Evolutionary conservation across 2,329 filamentous ascomycete genomes (phyloP), one percentile per base, ranked within the genome.

Genomic region (Phoma sp.): DNA sequence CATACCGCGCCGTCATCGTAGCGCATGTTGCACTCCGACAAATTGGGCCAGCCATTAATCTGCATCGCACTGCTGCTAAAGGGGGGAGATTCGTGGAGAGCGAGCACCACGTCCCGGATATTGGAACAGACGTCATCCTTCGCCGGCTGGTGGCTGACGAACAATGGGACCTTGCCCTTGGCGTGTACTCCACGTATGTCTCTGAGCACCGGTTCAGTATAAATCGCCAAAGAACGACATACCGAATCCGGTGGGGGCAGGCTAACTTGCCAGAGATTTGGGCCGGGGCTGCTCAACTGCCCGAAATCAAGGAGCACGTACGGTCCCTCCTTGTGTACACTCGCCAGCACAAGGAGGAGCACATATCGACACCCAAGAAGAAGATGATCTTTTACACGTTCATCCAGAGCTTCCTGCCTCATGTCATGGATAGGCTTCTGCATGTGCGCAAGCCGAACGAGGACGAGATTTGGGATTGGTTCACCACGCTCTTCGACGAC

Each of bases 1-100:
- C 81, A 46, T 85, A 83, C 63, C 64, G 74, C 45, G 65, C 73
- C 33, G 74, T 78, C 21, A 75, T 81, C 18, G 71, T 72, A 36
- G 77, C 82, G 18, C 76, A 80, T 53, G 57, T 83, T 21, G 66
- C 61, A n/a, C 67, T 79, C 14, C 66, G 74, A 17, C 69, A 77
- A 53, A 53, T 76, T 12, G 72, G 74, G 2, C 61, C 64, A 4
- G 74, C 79, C 10, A 68, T 76, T 10, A 49, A 63, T 12, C 61
- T 82, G n/a, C 78, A 80, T 50, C 28, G 23, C 18, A 1, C 7
- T 5, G 51, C 51, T 10, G 45, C 45, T 10, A 9, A 10, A 6
- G 23, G 14, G 10, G 45, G 17, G n/a, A 38, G 38, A 25, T 54
- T 54, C 18, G 29, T 40, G 15, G 42, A 51, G 11, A 21, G 50